Base-by-base conservation (phyloP, 495 filamentous ascomycete species). In the Bacidia rubella region DNA sequence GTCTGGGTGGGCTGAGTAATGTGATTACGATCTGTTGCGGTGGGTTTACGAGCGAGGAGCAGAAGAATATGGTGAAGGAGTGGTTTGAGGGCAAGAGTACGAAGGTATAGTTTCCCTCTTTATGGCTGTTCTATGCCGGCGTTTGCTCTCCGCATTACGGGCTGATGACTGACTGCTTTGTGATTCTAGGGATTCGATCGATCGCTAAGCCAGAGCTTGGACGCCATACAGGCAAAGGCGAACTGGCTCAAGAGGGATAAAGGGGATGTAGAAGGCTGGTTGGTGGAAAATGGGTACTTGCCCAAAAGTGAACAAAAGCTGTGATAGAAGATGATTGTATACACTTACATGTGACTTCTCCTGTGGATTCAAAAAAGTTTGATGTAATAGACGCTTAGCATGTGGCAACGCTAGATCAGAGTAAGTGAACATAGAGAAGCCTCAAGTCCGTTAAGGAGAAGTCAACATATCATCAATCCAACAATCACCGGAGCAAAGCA, bases 61-160 rank as follows among this genome's bases (percentile, higher is more conserved):
- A 93, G 67, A 67, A 86, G 53, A 75, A 78, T 59, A 76, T 80
- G 51, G 81, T 96, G 26, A 70, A 87, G 66, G 71, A 68, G 22
- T 98, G 96, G 77, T 98, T 96, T 61, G 70, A 70, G 40, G 68
- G 76, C 44, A 86, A 81, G 69, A 87, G 80, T 61, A 92, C 85
- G 32, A 95, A 86, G 71, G 85, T 76, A 57, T 20, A 17, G n/a
- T 29, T 15, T 53, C 39, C 29, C 54, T 2, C n/a, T 23, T 38
- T n/a, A 2, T 48, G 24, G 26, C 9, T 27, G 20, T 25, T 26
- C 12, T 7, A 0, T 25, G 20, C n/a, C n/a, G n/a, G n/a, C n/a
- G n/a, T n/a, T n/a, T n/a, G n/a, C 9, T n/a, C 11, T 1, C 9
- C 9, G 2, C 3, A 11, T 1, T 1, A 5, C 40, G 19, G 17